These are phyloP conservation scores for Roridomyces roridus DNA, from an alignment of 768 basidiomycete genomes.

Conservation along the genomic window DNA sequence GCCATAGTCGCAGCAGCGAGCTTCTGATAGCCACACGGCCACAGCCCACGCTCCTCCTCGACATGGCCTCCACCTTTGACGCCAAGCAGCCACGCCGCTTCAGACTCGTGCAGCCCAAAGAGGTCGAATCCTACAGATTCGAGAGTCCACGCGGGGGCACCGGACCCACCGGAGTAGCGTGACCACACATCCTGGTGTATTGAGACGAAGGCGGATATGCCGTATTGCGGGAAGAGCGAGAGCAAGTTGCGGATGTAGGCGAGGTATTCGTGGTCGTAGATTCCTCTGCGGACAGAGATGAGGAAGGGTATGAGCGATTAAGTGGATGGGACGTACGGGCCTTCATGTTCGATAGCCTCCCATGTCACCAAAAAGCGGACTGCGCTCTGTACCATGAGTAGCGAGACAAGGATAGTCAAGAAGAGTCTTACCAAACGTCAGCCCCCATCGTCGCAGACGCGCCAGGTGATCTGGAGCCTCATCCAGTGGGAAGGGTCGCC, in stretches of 20 bases:
- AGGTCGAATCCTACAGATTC: conserved; percentile 88
- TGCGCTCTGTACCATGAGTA: conserved; percentile 33
- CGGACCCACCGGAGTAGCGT: conserved; percentile 91
- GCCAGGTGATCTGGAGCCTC: conserved; percentile 88
- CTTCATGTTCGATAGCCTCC: conserved; percentile 96
- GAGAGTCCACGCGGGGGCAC: conserved; percentile 96
- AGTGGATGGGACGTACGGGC: conserved; percentile 66
- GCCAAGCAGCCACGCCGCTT: conserved; percentile 88
- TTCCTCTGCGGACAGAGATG: conserved; percentile 55
- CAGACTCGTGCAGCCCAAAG: conserved; percentile 75
- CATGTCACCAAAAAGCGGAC: conserved; percentile 95
- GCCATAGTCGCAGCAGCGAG: conserved; percentile 93
- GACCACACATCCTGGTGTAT: conserved; percentile 98
- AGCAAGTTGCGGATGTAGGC: conserved; percentile 76
- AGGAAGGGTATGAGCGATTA: background rate
- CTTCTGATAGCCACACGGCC: conserved; percentile 96
- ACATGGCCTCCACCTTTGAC: conserved; percentile 77
- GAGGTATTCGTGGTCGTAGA: conserved; percentile 86
- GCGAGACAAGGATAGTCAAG: background rate
- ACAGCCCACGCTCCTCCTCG: conserved; percentile 81
- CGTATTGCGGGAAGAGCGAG: conserved; percentile 72
- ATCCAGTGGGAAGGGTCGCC: conserved; percentile 87
- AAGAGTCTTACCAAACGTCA: conserved; percentile 74
- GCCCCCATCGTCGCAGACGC: conserved; percentile 83
- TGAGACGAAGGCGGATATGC: conserved; percentile 75